Evolutionary conservation across 768 basidiomycete species (phyloP), one percentile per base, ranked within the genome.

Genomic region (Pleurotus sapidus): DNA sequence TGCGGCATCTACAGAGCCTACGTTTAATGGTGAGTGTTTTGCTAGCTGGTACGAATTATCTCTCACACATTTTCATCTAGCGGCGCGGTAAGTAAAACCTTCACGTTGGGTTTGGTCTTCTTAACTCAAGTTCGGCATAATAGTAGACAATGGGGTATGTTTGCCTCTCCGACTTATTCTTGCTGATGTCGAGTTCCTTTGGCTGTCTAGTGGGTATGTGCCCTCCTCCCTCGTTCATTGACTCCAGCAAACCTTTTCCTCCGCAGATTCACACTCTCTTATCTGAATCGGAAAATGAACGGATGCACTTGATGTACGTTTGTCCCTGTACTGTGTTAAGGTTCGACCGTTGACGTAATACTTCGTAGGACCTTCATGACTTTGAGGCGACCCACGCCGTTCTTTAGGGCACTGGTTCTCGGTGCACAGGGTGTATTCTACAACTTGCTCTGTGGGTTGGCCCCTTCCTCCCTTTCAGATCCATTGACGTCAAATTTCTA

Each of bases 261-360:
- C 79, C 83, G 38, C 95, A 94, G 94, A 97, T 97, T 61, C 92
- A 95, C 68, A 95, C 93, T 5, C 83, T 93, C 45, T 75, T 97
- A 15, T 89, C 94, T 68, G 96, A 97, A 74, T 94, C 95, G 11
- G 94, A 98, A 68, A 98, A 98, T 68, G 96, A 99, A 74, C 79
- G 96, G 37, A 96, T 97, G 92, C 94, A 96, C 70, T 78, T 95
- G 53, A 90, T 95, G 89, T 91, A 59, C 65, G 82, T 69, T 59
- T 38, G 25, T 45, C 24, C 23, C 18, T 18, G 18, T 59, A 17
- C 17, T 24, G 39, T 55, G 53, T 14, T 25, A 25, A 37, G 17
- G 59, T 56, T 64, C 64, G n/a, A 55, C 50, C 57, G 59, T 46
- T 9, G 30, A 34, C 51, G 48, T 18, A 59, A 63, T 53, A 42